Conservation (phyloP, 345 rosid genomes). For the Murraya koenigii region DNA sequence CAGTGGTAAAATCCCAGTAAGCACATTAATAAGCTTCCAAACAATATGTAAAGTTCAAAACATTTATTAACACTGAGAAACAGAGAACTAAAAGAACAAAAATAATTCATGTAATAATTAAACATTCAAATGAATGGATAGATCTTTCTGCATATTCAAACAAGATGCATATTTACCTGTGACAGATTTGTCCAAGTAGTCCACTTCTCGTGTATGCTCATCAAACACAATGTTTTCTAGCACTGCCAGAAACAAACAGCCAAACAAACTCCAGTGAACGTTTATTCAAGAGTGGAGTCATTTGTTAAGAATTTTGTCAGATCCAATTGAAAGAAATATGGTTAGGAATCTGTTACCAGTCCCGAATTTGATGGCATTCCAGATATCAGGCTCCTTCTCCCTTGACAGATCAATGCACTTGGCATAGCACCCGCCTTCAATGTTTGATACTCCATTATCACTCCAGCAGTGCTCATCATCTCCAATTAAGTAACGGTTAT, state of each 20-base stretch:
- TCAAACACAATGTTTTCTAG: conserved; percentile 94
- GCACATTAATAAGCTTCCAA: background rate
- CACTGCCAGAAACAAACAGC: conserved; percentile 42
- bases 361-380: conserved; percentile 95
- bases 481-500: conserved; percentile 81
- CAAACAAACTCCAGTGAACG: background rate
- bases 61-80: background rate
- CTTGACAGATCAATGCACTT: conserved; percentile 86
- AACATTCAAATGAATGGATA: too few relatives aligned
- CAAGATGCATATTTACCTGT: conserved; percentile 44
- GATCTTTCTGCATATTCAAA: background rate
- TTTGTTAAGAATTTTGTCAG: too few relatives aligned
- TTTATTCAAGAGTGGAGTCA: background rate
- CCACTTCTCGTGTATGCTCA: conserved; percentile 86
- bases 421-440: conserved; percentile 98
- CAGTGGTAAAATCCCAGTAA: conserved; percentile 7
- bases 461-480: conserved; percentile 98
- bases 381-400: conserved; percentile 94
- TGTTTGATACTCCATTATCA: conserved; percentile 84
- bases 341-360: conserved; percentile 42
- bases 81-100: background rate
- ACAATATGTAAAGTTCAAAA: background rate
- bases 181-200: conserved; percentile 74
- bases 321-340: background rate
- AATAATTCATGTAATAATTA: too few relatives aligned